Evolutionary conservation across 2,329 filamentous ascomycete genomes (phyloP).

Genomic region (Colletotrichum simmondsii): DNA sequence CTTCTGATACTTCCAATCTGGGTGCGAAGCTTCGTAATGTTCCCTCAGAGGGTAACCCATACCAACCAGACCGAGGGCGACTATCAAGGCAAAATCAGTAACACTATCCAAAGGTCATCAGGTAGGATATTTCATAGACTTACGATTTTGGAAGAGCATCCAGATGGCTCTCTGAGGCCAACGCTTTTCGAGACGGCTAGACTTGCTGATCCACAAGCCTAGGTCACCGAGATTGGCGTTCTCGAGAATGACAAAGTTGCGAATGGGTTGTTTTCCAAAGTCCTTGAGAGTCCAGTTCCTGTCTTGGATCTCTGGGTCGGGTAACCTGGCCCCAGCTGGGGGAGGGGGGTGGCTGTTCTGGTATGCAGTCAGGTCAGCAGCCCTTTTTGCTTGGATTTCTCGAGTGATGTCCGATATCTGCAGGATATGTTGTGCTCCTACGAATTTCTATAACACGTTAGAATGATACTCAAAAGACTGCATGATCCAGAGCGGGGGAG

Average conservation of each 20-base stretch:
- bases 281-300: background rate
- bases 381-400: slow-evolving; percentile 15
- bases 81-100: slow-evolving; percentile 35
- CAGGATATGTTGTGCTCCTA: slow-evolving; percentile 40
- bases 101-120: background rate
- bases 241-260: slow-evolving; percentile 40
- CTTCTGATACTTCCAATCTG: slow-evolving; percentile 15
- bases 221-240: slow-evolving; percentile 39
- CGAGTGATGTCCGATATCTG: slow-evolving; percentile 40
- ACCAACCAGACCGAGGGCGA: slow-evolving; percentile 41
- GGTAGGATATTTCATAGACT: background rate
- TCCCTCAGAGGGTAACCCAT: slow-evolving; percentile 38
- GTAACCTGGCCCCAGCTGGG: background rate
- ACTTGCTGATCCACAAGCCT: slow-evolving; percentile 26
- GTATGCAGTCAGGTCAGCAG: background rate
- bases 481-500: background rate
- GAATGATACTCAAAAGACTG: background rate
- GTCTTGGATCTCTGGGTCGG: background rate
- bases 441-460: slow-evolving; percentile 37
- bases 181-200: slow-evolving; percentile 1
- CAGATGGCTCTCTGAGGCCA: slow-evolving; percentile 30
- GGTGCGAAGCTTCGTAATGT: background rate
- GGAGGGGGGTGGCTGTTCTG: background rate
- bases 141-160: slow-evolving; percentile 25
- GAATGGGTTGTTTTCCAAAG: slow-evolving; percentile 12